phyloP scores from a whole-genome alignment of 2,329 filamentous ascomycete genomes.

The Dendrostoma leiphaemia region DNA sequence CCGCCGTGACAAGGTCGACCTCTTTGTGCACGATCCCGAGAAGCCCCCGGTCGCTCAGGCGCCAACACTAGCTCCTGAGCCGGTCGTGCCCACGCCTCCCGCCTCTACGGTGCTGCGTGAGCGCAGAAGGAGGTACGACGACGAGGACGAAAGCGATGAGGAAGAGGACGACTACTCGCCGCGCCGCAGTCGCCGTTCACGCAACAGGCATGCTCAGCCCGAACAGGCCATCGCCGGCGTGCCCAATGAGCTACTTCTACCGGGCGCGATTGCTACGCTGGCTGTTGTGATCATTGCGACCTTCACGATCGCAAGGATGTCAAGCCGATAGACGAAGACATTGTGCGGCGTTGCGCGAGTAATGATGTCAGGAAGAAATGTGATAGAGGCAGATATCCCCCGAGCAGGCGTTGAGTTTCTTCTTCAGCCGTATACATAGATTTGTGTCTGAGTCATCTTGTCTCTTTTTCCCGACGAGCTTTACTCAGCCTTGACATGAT shows the following conservation, averaged over 20 bases:
- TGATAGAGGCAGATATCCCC: not conserved
- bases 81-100: conserved; percentile 43
- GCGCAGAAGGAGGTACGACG: conserved; percentile 42
- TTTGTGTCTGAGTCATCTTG: not conserved
- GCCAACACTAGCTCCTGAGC: conserved; percentile 42
- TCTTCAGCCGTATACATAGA: not conserved
- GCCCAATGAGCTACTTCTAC: conserved; percentile 89
- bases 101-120: conserved; percentile 49
- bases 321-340: conserved; percentile 43
- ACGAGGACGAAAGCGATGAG: conserved; percentile 51
- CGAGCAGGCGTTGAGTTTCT: not conserved
- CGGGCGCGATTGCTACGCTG: conserved; percentile 91
- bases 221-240: conserved; percentile 86
- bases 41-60: conserved; percentile 75
- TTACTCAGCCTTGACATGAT: no score
- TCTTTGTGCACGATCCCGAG: conserved; percentile 92
- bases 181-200: conserved; percentile 40
- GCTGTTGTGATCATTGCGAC: conserved; percentile 92
- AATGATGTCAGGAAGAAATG: not conserved
- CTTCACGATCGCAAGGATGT: conserved; percentile 77
- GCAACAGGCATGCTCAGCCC: conserved; percentile 31
- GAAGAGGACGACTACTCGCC: conserved; percentile 40
- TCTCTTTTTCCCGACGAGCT: no score
- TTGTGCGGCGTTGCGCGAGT: not conserved
- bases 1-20: conserved; percentile 87